phyloP scores from a whole-genome alignment of 371 early-diverging fungal species.

The Enterocytospora artemiae region DNA sequence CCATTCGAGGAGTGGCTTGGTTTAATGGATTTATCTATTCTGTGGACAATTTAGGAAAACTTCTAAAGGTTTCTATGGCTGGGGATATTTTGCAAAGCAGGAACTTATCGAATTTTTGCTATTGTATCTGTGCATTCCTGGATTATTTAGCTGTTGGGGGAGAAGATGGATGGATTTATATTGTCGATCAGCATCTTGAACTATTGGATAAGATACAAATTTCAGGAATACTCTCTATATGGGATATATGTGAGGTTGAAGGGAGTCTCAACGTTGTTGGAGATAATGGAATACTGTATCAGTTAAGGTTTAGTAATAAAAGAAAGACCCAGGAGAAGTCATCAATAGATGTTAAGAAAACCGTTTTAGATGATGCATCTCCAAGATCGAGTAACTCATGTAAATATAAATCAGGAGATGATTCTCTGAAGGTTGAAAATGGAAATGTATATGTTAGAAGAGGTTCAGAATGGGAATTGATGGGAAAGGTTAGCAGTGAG shows the following conservation, averaged over 20 bases:
- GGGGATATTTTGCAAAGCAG: conserved; percentile 32
- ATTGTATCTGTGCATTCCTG: conserved; percentile 18
- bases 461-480: conserved; percentile 44
- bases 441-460: conserved; percentile 39
- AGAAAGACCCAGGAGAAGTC: no score
- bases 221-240: conserved; percentile 42
- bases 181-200: conserved; percentile 32
- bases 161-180: conserved; percentile 50
- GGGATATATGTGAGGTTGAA: conserved; percentile 23
- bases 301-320: no score
- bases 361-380: neutral
- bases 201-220: conserved; percentile 15
- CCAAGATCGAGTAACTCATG: conserved; percentile 9
- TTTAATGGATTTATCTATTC: conserved; percentile 33
- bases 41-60: conserved; percentile 53
- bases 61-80: conserved; percentile 27
- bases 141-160: conserved; percentile 34
- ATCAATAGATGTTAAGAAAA: no score
- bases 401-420: no score
- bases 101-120: conserved; percentile 38
- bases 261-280: conserved; percentile 36
- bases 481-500: conserved; percentile 40
- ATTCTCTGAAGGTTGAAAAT: conserved; percentile 40
- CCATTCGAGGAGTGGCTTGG: conserved; percentile 46
- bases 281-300: conserved; percentile 51